Base-by-base conservation (phyloP, 805 yeast genomes). In the Millerozyma acaciae region DNA sequence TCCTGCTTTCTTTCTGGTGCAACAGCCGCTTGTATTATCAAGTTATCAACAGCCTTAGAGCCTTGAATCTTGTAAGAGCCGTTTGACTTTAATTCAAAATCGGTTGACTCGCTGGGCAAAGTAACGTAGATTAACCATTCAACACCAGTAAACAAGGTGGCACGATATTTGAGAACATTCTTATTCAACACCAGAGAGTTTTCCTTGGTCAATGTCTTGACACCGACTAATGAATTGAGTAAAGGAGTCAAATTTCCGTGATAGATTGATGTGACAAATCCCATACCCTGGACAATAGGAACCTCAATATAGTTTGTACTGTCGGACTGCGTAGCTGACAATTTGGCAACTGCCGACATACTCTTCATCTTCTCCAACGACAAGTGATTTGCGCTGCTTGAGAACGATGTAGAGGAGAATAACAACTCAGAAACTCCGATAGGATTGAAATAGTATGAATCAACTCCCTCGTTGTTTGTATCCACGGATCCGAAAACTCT, bases 241-340 rank as follows among this genome's bases (percentile, higher is more conserved):
- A 59, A 53, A 2, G 87, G 83, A 18, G 66, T 65, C 45, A 79
- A 57, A 38, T 65, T 59, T 28, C 70, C 70, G 49, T 59, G 50
- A 35, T 72, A 68, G 42, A 80, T 57, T 17, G 80, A 85, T 20
- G 95, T 81, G 10, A 84, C 75, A 41, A 84, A 78, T 5, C 96
- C 96, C 75, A 72, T 70, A 34, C 97, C 97, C 55, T 83, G 89
- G 5, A 81, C 84, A 34, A 84, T 49, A 4, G 90, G 89, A 23
- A 74, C 52, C 21, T 62, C 62, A 32, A 79, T 51, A 21, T 60
- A 65, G 28, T 75, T 76, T 10, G 55, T 37, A 6, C 38, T 40
- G 19, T 46, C 48, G 6, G 51, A 32, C 35, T 60, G 32, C 39
- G 51, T 45, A 7, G 54, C 48, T 30, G 73, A 60, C 28, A 64